Evolutionary conservation across 495 filamentous ascomycete species (phyloP).

Genomic region (Penicillium chermesinum): DNA sequence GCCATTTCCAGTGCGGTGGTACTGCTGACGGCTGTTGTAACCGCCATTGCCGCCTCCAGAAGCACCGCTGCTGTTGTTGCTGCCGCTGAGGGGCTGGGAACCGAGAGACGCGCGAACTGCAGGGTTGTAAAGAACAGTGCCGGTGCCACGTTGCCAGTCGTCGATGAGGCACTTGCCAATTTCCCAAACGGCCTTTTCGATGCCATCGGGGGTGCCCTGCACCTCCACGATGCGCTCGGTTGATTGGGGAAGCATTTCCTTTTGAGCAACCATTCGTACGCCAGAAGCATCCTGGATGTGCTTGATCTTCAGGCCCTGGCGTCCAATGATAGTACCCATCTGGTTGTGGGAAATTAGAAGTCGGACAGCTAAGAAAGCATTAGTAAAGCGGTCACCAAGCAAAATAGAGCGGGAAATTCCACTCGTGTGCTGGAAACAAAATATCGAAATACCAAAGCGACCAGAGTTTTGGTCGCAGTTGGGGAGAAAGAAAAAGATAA

Average conservation of each 20-base stretch:
- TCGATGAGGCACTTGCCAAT: constrained; percentile 98
- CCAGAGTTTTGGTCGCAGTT: no score
- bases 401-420: not conserved
- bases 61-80: constrained; percentile 28
- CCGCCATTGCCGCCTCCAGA: constrained; percentile 36
- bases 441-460: no score
- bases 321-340: constrained; percentile 98
- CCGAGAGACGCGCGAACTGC: constrained; percentile 74
- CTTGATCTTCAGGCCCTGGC: constrained; percentile 96
- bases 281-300: constrained; percentile 96
- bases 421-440: no score
- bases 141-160: constrained; percentile 93
- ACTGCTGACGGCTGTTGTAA: constrained; percentile 60
- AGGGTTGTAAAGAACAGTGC: constrained; percentile 95
- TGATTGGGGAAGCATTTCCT: constrained; percentile 98
- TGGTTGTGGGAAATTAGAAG: constrained; percentile 98
- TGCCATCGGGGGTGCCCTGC: constrained; percentile 85
- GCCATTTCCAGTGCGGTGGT: constrained; percentile 92
- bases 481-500: not conserved
- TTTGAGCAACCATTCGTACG: constrained; percentile 97
- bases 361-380: constrained; percentile 69
- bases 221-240: constrained; percentile 99
- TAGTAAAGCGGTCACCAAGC: constrained; percentile 14
- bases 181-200: constrained; percentile 95
- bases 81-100: constrained; percentile 34